Percentiles rank a stretch among this genome's conserved stretches.
Evolutionary conservation across 352 stramenopile genomes (phyloP).

Genomic region (Phytophthora vignae): DNA sequence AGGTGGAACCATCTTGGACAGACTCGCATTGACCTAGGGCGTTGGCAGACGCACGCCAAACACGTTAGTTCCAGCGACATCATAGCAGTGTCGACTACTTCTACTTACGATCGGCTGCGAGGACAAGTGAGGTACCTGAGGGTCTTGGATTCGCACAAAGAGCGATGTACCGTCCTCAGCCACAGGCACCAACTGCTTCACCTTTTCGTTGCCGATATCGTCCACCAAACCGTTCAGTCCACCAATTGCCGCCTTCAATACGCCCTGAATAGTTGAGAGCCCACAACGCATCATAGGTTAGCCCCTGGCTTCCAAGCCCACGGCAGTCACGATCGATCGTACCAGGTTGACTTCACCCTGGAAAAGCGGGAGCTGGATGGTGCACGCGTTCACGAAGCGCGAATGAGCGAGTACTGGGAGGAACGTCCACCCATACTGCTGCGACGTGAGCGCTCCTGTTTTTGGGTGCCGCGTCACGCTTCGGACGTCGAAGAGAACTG

Average conservation of each 20-base stretch:
- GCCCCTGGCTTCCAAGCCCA: neutral
- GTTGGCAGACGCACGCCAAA: neutral
- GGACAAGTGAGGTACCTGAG: constrained; percentile 50
- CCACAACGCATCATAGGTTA: neutral
- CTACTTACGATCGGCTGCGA: constrained; percentile 52
- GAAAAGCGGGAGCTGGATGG: constrained; percentile 72
- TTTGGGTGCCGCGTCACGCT: constrained; percentile 53
- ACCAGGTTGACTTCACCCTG: constrained; percentile 69
- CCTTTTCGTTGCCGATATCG: constrained; percentile 53
- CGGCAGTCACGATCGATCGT: constrained; percentile 5
- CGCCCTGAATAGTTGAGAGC: constrained; percentile 28
- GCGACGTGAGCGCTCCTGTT: constrained; percentile 48
- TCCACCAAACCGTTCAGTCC: constrained; percentile 45
- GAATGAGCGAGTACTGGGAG: constrained; percentile 54
- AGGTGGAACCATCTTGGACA: constrained; percentile 58
- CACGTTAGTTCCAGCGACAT: neutral
- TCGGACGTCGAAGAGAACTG: constrained; percentile 71
- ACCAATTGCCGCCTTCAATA: constrained; percentile 37
- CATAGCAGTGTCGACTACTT: neutral
- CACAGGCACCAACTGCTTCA: constrained; percentile 41
- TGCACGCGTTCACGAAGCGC: constrained; percentile 43
- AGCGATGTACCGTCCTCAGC: constrained; percentile 60
- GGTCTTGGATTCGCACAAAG: constrained; percentile 73
- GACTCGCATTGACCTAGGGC: constrained; percentile 32
- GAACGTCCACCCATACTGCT: constrained; percentile 74